Percentiles rank a stretch among this genome's conserved stretches.
phyloP scores from a whole-genome alignment of 2,329 filamentous ascomycete genomes.

The Aurifilum marmelostoma region DNA sequence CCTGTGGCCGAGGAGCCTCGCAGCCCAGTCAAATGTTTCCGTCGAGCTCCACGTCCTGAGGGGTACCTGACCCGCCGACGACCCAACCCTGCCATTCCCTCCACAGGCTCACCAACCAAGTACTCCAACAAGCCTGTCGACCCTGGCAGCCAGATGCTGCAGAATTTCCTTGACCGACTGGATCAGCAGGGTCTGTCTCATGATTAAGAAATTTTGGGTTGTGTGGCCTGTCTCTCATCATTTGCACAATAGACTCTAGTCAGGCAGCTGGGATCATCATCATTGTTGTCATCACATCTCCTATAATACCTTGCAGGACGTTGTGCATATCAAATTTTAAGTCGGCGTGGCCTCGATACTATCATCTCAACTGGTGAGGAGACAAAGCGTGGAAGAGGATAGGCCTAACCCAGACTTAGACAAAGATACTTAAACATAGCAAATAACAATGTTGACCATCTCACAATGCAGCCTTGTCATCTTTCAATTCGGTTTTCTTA shows the following conservation, averaged over 20 bases:
- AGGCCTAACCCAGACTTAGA: slow-evolving; percentile 13
- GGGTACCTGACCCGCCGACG: slow-evolving; percentile 14
- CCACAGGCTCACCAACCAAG: slow-evolving; percentile 4
- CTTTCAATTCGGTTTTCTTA: neutral
- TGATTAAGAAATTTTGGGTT: slow-evolving; percentile 19
- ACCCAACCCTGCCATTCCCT: neutral
- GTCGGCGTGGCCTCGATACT: slow-evolving; percentile 17
- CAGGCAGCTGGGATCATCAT: neutral
- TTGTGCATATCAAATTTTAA: slow-evolving; percentile 20
- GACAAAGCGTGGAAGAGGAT: slow-evolving; percentile 13
- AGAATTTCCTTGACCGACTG: slow-evolving; percentile 27
- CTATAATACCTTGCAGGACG: slow-evolving; percentile 5
- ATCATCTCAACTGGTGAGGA: slow-evolving; percentile 25
- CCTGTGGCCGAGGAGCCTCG: slow-evolving; percentile 28
- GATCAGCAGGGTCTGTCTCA: slow-evolving; percentile 29
- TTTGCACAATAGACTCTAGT: slow-evolving; percentile 5
- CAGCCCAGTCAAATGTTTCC: slow-evolving; percentile 19
- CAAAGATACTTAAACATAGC: slow-evolving; percentile 25
- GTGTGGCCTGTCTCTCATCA: neutral
- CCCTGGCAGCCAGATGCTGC: slow-evolving; percentile 29
- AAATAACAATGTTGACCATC: slow-evolving; percentile 7
- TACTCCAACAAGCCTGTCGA: slow-evolving; percentile 12
- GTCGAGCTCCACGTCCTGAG: neutral
- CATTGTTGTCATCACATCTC: neutral
- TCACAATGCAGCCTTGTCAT: neutral